Percentiles rank a stretch among this genome's conserved stretches.
These are phyloP conservation scores for Dactylellina haptotyla DNA, from an alignment of 2,329 filamentous ascomycete species.

Conservation along the genomic window DNA sequence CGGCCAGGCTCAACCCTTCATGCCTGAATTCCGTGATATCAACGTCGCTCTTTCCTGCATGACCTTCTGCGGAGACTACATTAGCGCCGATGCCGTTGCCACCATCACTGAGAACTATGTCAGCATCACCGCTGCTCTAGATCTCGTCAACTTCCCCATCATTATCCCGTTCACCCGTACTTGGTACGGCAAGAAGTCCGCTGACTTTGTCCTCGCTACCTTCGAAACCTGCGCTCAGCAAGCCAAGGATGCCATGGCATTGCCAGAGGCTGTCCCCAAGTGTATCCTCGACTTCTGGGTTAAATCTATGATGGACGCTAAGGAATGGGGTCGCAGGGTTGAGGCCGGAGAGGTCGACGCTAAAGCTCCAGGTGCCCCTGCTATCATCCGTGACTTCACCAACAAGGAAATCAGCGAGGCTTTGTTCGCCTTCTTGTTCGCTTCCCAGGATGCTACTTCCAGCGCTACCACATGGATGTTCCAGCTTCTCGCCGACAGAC, in stretches of 20 bases:
- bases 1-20: slow-evolving; percentile 83
- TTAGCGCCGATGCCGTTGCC: slow-evolving; percentile 87
- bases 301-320: slow-evolving; percentile 84
- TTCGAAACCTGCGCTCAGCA: slow-evolving; percentile 93
- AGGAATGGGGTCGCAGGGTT: slow-evolving; percentile 80
- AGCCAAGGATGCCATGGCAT: slow-evolving; percentile 89
- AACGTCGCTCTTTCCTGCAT: slow-evolving; percentile 95
- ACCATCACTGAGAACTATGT: slow-evolving; percentile 97
- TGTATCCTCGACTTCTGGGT: slow-evolving; percentile 98
- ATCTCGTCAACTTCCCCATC: slow-evolving; percentile 97
- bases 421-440: slow-evolving; percentile 95
- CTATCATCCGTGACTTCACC: slow-evolving; percentile 83
- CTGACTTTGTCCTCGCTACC: slow-evolving; percentile 88
- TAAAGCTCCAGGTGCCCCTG: slow-evolving; percentile 73
- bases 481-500: slow-evolving; percentile 90
- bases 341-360: slow-evolving; percentile 71
- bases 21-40: slow-evolving; percentile 90
- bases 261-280: slow-evolving; percentile 78
- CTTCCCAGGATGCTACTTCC: slow-evolving; percentile 95
- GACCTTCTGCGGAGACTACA: slow-evolving; percentile 97
- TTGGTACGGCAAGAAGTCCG: slow-evolving; percentile 96
- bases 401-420: slow-evolving; percentile 94
- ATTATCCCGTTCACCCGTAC: slow-evolving; percentile 94
- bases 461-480: slow-evolving; percentile 95
- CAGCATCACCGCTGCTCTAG: slow-evolving; percentile 91